A percentile compares a stretch with the other conserved stretches of the same genome.
Evolutionary conservation across 2,329 filamentous ascomycete genomes (phyloP).

Genomic region (Sphaerulina musiva): DNA sequence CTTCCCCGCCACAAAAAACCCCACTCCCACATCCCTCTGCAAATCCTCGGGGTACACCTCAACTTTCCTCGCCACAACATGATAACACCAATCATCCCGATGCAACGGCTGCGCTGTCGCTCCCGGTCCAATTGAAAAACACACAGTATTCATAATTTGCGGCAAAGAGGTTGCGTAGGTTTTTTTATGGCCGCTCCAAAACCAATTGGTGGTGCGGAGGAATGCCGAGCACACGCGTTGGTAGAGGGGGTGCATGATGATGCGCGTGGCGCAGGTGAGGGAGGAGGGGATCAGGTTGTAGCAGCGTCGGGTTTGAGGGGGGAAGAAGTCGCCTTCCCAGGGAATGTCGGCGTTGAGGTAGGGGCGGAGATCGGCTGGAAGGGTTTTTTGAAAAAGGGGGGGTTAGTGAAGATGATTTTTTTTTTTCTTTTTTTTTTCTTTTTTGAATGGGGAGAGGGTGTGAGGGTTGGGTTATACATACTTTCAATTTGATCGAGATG

Average conservation of each 20-base stretch:
- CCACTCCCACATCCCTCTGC: constrained; percentile 26
- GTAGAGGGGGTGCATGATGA: constrained; percentile 7
- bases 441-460: too few species aligned
- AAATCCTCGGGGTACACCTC: constrained; percentile 14
- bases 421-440: too few species aligned
- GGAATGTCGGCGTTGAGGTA: constrained; percentile 2
- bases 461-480: not conserved
- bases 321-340: constrained; percentile 11
- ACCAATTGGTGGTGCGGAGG: constrained; percentile 3
- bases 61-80: constrained; percentile 19
- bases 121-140: constrained; percentile 27
- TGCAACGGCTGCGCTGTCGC: constrained; percentile 28
- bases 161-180: constrained; percentile 12
- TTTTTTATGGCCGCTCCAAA: constrained; percentile 9
- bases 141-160: constrained; percentile 27
- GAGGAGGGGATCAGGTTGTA: constrained; percentile 5
- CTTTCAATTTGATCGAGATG: constrained; percentile 2
- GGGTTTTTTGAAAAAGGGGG: too few species aligned
- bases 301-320: constrained; percentile 3
- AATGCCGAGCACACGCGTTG: constrained; percentile 4
- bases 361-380: constrained; percentile 6
- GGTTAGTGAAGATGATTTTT: not conserved
- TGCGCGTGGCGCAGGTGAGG: not conserved
- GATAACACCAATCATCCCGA: constrained; percentile 30
- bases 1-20: constrained; percentile 35